Conservation (phyloP, 306 rosid genomes). For the Rosa persica region DNA sequence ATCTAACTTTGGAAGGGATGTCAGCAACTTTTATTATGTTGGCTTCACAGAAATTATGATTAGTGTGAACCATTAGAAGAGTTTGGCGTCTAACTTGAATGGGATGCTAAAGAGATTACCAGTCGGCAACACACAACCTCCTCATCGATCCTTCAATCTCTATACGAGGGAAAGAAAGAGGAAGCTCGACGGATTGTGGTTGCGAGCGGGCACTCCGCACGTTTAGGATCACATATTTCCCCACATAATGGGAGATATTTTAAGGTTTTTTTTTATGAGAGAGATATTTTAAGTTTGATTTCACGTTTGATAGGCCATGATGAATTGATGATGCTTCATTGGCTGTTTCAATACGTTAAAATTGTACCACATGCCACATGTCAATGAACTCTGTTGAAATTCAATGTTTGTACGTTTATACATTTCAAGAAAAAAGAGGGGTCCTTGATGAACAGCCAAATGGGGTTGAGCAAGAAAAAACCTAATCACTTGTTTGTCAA, state of each 20-base stretch:
- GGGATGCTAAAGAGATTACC: neutral
- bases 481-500: conserved; percentile 19
- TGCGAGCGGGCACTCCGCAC: neutral
- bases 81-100: too few relatives aligned
- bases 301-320: conserved; percentile 2
- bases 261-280: too few relatives aligned
- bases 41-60: neutral
- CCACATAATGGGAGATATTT: conserved; percentile 14
- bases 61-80: neutral
- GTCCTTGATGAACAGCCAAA: conserved; percentile 1
- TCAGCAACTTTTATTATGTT: neutral
- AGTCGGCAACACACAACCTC: neutral
- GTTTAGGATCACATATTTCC: neutral
- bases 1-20: too few relatives aligned
- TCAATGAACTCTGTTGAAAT: neutral
- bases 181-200: neutral
- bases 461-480: conserved; percentile 6
- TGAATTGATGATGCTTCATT: neutral
- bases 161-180: neutral
- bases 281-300: neutral
- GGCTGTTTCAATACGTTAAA: conserved; percentile 11
- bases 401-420: neutral
- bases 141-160: neutral
- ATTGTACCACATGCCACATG: conserved; percentile 1
- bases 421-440: neutral